phyloP scores from a whole-genome alignment of 2,329 filamentous ascomycete species.

The Knufia petricola region DNA sequence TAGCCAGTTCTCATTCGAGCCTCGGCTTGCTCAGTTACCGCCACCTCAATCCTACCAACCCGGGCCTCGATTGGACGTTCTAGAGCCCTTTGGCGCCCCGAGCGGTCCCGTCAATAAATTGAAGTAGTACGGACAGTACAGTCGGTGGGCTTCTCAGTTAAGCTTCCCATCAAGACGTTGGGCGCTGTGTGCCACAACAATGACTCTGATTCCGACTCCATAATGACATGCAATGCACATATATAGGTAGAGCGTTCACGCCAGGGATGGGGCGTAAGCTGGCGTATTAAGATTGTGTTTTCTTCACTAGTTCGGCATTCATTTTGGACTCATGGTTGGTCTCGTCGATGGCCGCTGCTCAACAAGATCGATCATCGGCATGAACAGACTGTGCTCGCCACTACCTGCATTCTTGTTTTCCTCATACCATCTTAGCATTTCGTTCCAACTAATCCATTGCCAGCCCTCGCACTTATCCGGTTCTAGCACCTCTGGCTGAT shows the following conservation, averaged over 20 bases:
- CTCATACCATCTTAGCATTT: constrained; percentile 27
- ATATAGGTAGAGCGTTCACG: no score
- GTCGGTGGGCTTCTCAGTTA: no score
- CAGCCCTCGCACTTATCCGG: constrained; percentile 47
- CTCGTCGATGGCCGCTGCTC: constrained; percentile 25
- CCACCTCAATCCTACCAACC: background rate
- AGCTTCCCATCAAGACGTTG: no score
- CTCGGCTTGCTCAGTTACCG: background rate
- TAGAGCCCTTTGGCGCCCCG: constrained; percentile 8
- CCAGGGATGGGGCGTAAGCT: no score
- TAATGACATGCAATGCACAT: no score
- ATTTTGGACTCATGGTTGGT: background rate
- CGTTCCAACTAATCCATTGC: constrained; percentile 45
- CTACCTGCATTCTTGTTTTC: background rate
- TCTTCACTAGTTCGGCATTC: background rate
- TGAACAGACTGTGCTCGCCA: constrained; percentile 32
- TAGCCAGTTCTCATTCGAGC: background rate
- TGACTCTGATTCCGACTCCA: no score
- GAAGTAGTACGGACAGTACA: no score
- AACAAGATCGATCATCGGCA: constrained; percentile 40
- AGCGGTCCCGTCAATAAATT: constrained; percentile 7
- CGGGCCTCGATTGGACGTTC: background rate
- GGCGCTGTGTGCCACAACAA: no score
- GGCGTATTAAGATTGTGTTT: no score
- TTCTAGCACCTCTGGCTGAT: constrained; percentile 41